phyloP scores from a whole-genome alignment of 2,329 filamentous ascomycete genomes.

The Cyphellophora attinorum region DNA sequence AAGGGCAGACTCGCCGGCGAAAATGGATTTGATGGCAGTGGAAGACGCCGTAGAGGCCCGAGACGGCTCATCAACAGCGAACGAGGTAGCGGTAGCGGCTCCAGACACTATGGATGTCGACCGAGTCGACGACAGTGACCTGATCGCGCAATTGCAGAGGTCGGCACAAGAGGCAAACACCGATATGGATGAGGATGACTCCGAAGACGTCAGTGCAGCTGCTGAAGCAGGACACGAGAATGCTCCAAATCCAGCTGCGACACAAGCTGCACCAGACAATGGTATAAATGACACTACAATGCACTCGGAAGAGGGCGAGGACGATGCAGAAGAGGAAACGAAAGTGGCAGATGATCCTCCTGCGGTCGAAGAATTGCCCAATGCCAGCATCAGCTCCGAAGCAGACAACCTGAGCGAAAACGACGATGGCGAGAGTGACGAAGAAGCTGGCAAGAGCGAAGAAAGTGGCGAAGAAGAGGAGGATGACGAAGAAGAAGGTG shows the following conservation, averaged over 20 bases:
- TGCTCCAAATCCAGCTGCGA: not conserved
- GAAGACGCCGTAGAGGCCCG: too few relatives aligned
- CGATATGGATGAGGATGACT: constrained; percentile 6
- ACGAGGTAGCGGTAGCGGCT: too few relatives aligned
- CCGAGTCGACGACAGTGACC: constrained; percentile 9
- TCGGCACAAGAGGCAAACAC: constrained; percentile 11
- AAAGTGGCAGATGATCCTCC: constrained; percentile 10
- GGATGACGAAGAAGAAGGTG: constrained; percentile 11
- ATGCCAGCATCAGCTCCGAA: too few relatives aligned
- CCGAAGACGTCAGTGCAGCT: constrained; percentile 1
- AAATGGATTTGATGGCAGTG: too few relatives aligned
- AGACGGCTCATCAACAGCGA: too few relatives aligned
- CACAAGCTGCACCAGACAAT: too few relatives aligned
- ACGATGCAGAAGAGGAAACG: too few relatives aligned
- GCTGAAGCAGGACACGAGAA: constrained; percentile 4
- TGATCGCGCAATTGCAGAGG: constrained; percentile 13
- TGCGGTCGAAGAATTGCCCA: constrained; percentile 5
- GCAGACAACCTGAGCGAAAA: constrained; percentile 35
- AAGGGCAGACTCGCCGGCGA: too few relatives aligned
- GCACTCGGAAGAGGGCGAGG: too few relatives aligned
- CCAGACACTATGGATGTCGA: not conserved
- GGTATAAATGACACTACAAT: too few relatives aligned
- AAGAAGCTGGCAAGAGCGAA: constrained; percentile 29
- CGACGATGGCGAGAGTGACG: constrained; percentile 26
- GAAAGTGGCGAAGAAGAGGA: constrained; percentile 18